A percentile compares a stretch with the other conserved stretches of the same genome.
These are phyloP conservation scores for Colletotrichum ledebouriae DNA, from an alignment of 2,329 filamentous ascomycete genomes.

Conservation along the genomic window DNA sequence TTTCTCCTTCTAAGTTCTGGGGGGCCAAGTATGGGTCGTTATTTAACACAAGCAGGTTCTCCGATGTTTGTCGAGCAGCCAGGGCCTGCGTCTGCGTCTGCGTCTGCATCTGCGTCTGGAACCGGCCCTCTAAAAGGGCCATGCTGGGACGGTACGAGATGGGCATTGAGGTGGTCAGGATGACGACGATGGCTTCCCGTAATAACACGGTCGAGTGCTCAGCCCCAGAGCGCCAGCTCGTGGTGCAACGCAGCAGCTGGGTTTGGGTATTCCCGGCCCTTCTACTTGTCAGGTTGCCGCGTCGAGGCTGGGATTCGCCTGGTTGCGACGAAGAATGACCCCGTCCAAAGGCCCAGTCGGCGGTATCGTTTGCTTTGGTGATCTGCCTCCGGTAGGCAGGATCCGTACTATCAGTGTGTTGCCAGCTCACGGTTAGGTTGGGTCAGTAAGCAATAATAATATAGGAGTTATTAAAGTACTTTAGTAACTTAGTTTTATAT, in stretches of 20 bases:
- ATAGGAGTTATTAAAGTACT: no score
- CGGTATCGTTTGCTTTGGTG: conserved; percentile 4
- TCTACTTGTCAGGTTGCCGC: conserved; percentile 12
- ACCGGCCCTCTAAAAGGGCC: conserved; percentile 18
- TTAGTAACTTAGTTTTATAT: no score
- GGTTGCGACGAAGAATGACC: conserved; percentile 31
- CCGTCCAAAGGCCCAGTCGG: conserved; percentile 27
- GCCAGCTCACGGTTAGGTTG: conserved; percentile 30
- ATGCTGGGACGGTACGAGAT: conserved; percentile 17
- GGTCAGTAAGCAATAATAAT: conserved; percentile 26
- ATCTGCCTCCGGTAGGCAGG: conserved; percentile 17
- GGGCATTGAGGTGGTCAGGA: conserved; percentile 29
- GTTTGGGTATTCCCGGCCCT: conserved; percentile 21
- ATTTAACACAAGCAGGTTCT: conserved; percentile 27
- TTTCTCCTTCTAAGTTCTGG: conserved; percentile 39
- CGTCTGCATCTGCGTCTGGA: conserved; percentile 30
- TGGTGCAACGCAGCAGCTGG: conserved; percentile 24
- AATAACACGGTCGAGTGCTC: conserved; percentile 34
- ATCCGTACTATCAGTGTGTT: conserved; percentile 5
- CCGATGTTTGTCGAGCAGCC: conserved; percentile 37
- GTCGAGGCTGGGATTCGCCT: conserved; percentile 30
- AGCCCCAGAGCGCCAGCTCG: conserved; percentile 24
- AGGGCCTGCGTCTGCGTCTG: conserved; percentile 27
- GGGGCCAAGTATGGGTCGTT: conserved; percentile 40
- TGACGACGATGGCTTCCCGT: conserved; percentile 33